Evolutionary conservation across 2,329 filamentous ascomycete genomes (phyloP), one percentile per base, ranked within the genome.

Genomic region (Sclerotinia trifoliorum): DNA sequence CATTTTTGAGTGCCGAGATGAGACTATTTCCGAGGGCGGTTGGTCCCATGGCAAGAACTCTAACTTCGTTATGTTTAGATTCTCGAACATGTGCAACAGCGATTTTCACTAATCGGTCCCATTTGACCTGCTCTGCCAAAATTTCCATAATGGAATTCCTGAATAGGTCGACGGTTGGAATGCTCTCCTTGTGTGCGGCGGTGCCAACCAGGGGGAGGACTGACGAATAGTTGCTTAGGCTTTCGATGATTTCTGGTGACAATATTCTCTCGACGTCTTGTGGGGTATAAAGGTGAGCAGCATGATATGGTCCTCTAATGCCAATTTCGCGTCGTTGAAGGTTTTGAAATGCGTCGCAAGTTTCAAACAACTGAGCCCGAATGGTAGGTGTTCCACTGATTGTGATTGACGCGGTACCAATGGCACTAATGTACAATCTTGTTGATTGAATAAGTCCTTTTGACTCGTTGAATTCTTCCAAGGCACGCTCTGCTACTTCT

Each of bases 261-360:
- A 64, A 73, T 17, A 73, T 70, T 60, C 60, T 68, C 52, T 70
- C 69, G 15, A 76, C 70, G 55, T 77, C 75, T 5, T 68, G 64
- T 4, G 60, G 44, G 13, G 68, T 71, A 64, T 73, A 78, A 13
- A 78, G 69, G 65, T 78, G 77, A 4, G 73, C 68, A 5, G 77
- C 75, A 69, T 78, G 77, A 57, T 75, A 77, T 39, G 75, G 76
- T 11, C 70, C 76, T 35, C 71, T 69, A 24, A 74, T 73, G 13
- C 66, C 52, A 29, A 75, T 69, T 55, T 70, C 71, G 64, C 62
- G 68, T 56, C 65, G 57, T 58, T 71, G 68, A 52, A 71, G 67
- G 44, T 54, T 65, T 46, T 71, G 65, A 29, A 72, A 70, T 44
- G 44, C 15, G 4, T 54, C 48, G 32, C 42, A 60, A 5, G 70